phyloP scores from a whole-genome alignment of 208 protist species.

The Leishmania mexicana region DNA sequence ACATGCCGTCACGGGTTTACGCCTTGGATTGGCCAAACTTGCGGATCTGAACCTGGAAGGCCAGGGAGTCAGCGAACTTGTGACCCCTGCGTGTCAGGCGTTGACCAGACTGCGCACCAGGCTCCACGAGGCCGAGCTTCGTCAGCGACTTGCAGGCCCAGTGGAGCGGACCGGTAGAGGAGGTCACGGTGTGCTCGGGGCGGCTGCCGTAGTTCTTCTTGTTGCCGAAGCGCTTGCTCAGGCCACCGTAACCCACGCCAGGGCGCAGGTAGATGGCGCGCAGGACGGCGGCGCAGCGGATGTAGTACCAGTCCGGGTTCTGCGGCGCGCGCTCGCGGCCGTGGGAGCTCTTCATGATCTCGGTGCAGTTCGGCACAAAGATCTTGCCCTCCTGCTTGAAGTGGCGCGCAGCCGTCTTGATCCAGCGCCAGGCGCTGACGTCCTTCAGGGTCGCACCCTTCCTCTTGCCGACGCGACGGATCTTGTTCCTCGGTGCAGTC shows the following conservation, averaged over 20 bases:
- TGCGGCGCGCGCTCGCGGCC: slow-evolving; percentile 96
- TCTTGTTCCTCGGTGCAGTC: slow-evolving; percentile 71
- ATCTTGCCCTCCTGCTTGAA: slow-evolving; percentile 96
- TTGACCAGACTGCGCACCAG: slow-evolving; percentile 83
- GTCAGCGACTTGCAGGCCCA: slow-evolving; percentile 95
- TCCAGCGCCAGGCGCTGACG: slow-evolving; percentile 95
- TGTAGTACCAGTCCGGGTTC: slow-evolving; percentile 99
- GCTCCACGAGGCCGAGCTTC: slow-evolving; percentile 93
- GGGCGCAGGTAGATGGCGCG: slow-evolving; percentile 97
- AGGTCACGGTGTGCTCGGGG: slow-evolving; percentile 87
- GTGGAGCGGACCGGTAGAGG: slow-evolving; percentile 91
- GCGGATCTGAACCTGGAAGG: slow-evolving; percentile 41
- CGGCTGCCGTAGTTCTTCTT: slow-evolving; percentile 90
- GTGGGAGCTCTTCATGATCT: slow-evolving; percentile 97
- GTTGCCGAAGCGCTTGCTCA: slow-evolving; percentile 94
- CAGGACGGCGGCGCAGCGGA: slow-evolving; percentile 96
- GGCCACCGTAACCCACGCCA: slow-evolving; percentile 93
- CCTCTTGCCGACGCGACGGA: slow-evolving; percentile 88
- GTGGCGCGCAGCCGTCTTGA: slow-evolving; percentile 94
- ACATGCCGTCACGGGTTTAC: slow-evolving; percentile 11
- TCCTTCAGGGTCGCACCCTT: slow-evolving; percentile 95
- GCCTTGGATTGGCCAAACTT: slow-evolving; percentile 24
- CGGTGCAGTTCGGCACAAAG: slow-evolving; percentile 95
- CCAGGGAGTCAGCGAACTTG: slow-evolving; percentile 95
- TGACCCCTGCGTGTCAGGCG: slow-evolving; percentile 93